phyloP scores from a whole-genome alignment of 352 stramenopile genomes.

The Phytophthora melonis region DNA sequence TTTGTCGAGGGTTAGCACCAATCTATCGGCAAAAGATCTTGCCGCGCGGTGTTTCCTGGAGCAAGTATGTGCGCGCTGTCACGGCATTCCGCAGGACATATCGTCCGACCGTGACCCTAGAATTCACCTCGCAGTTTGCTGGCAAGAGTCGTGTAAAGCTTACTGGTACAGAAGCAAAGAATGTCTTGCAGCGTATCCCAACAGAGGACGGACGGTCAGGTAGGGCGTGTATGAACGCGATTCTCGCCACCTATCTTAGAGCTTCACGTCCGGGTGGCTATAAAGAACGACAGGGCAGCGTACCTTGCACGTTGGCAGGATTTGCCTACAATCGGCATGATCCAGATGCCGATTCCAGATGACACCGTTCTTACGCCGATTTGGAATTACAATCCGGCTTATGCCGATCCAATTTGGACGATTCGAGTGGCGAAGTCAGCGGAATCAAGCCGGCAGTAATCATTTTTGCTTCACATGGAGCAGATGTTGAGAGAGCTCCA shows the following conservation, averaged over 20 bases:
- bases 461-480: not conserved
- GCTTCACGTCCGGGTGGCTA: not conserved
- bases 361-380: not conserved
- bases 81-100: not conserved
- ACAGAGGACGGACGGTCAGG: not conserved
- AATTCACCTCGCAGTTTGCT: conserved; percentile 6
- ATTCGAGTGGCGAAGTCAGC: too few species aligned
- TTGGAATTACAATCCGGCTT: not conserved
- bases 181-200: not conserved
- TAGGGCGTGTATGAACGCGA: not conserved
- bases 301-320: not conserved
- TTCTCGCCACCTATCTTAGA: too few species aligned
- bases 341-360: not conserved
- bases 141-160: not conserved
- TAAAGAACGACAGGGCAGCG: not conserved
- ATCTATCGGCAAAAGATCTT: not conserved
- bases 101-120: not conserved
- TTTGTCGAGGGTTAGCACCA: not conserved
- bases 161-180: not conserved
- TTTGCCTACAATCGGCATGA: not conserved
- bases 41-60: not conserved
- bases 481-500: not conserved
- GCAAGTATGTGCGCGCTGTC: not conserved
- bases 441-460: too few species aligned
- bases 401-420: not conserved